Evolutionary conservation across 169 alveolate genomes (phyloP), one percentile per base, ranked within the genome.

Genomic region (Cryptosporidium bovis): DNA sequence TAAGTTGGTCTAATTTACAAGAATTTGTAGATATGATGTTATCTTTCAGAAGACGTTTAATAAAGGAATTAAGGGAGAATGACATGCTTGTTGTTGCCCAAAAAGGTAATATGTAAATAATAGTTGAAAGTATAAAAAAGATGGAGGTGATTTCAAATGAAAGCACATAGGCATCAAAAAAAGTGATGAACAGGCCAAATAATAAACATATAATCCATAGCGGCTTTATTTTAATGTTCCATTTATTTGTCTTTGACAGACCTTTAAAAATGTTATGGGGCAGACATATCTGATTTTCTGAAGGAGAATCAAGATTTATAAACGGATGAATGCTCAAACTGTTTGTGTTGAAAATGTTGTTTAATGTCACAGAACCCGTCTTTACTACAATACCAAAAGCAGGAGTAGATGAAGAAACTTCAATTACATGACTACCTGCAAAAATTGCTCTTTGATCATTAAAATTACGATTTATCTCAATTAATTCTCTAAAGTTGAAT

Each of bases 81-180:
- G 87, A 60, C 71, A 77, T 77, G n/a, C 50, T 46, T 16, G 71
- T 46, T 13, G 87, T 56, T 2, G 87, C 36, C 87, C 87, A 77
- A 40, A 77, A 77, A 0, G 87, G 87, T 10, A 77, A 20, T 4
- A 77, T 36, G n/a, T 77, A 77, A 7, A 77, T 60, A 10, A 62
- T n/a, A 2, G 77, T 77, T 2, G 87, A 56, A 77, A 77, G 50
- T 3, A 77, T 62, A 16, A 77, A 77, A 60, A 77, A 77, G 24
- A 77, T 44, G 7, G 87, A 56, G 7, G 64, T 71, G 16, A 77
- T 77, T 13, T 77, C 87, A 10, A 77, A 77, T 18, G 69, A 60
- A 33, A 77, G 34, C 58, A 36, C 13, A 60, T 60, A 60, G 2
- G 71, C 20, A n/a, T 77, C 87, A 16, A 56, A 8, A 24, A 56